Conservation (phyloP, 2,329 filamentous ascomycete genomes). For the Hypoxylon sp. region DNA sequence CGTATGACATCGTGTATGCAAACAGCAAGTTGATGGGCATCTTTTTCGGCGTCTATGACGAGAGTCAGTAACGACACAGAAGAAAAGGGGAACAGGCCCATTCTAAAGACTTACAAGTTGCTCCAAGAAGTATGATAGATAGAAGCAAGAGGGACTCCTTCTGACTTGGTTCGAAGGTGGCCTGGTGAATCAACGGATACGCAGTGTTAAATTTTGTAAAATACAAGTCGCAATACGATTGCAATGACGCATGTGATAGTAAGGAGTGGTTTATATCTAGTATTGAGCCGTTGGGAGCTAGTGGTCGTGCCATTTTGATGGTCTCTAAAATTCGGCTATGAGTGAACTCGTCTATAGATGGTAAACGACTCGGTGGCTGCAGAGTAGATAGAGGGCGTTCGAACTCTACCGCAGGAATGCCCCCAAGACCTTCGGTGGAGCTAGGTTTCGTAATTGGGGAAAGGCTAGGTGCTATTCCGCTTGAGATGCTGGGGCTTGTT, state of each 20-base stretch:
- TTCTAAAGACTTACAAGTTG: constrained; percentile 58
- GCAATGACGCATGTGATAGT: constrained; percentile 62
- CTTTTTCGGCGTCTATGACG: constrained; percentile 61
- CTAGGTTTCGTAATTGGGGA: constrained; percentile 34
- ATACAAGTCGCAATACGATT: constrained; percentile 69
- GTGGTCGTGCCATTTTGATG: constrained; percentile 62
- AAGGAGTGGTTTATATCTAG: constrained; percentile 63
- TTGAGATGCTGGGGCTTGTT: constrained; percentile 23
- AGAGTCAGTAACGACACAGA: constrained; percentile 9
- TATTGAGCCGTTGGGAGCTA: constrained; percentile 59
- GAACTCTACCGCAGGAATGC: constrained; percentile 39
- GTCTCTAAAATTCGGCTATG: constrained; percentile 55
- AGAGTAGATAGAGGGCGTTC: constrained; percentile 36
- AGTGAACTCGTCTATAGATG: constrained; percentile 53
- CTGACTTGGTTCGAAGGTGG: constrained; percentile 65
- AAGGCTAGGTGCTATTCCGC: constrained; percentile 4
- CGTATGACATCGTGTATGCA: constrained; percentile 71
- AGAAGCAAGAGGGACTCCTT: constrained; percentile 65
- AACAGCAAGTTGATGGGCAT: constrained; percentile 69
- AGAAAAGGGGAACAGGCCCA: background rate
- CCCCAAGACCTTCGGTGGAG: background rate
- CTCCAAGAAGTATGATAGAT: constrained; percentile 69
- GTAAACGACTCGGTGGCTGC: constrained; percentile 32
- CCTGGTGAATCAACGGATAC: constrained; percentile 69
- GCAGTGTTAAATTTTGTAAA: constrained; percentile 70